phyloP scores from a whole-genome alignment of 768 basidiomycete genomes.

The Leucocoprinus birnbaumii region DNA sequence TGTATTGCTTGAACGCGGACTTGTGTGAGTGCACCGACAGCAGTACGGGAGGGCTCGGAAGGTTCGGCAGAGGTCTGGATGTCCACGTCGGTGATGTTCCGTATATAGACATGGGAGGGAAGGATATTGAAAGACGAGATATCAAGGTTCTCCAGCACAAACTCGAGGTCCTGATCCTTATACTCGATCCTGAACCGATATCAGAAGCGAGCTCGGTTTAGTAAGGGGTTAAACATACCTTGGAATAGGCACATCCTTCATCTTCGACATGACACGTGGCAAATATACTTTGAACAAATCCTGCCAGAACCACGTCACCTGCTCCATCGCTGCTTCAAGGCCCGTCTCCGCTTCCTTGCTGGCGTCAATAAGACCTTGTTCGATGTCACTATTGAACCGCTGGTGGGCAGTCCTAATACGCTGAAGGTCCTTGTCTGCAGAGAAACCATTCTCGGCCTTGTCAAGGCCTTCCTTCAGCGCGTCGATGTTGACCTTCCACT shows the following conservation, averaged over 20 bases:
- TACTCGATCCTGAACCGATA: constrained; percentile 60
- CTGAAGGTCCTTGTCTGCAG: constrained; percentile 47
- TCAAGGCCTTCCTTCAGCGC: constrained; percentile 40
- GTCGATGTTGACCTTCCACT: constrained; percentile 53
- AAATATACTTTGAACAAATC: constrained; percentile 81
- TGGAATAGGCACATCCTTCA: constrained; percentile 69
- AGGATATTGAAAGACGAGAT: constrained; percentile 64
- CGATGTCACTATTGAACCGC: constrained; percentile 46
- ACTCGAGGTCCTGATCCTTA: constrained; percentile 64
- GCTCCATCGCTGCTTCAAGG: constrained; percentile 52
- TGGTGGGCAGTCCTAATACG: constrained; percentile 44
- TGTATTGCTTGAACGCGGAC: constrained; percentile 65
- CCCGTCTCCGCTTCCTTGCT: constrained; percentile 36
- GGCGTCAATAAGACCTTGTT: constrained; percentile 33
- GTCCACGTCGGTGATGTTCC: constrained; percentile 60
- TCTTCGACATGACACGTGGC: constrained; percentile 47
- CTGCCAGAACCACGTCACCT: constrained; percentile 75
- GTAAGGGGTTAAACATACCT: constrained; percentile 35
- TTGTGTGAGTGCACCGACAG: constrained; percentile 63
- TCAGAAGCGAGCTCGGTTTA: background rate
- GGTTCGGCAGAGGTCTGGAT: constrained; percentile 42
- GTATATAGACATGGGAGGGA: constrained; percentile 69
- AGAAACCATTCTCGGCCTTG: constrained; percentile 43
- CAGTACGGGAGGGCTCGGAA: constrained; percentile 35
- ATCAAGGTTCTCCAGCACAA: constrained; percentile 73